Evolutionary conservation across 1,139 yeast species (phyloP).

Genomic region (Spencermartinsiella ligniputridi): DNA sequence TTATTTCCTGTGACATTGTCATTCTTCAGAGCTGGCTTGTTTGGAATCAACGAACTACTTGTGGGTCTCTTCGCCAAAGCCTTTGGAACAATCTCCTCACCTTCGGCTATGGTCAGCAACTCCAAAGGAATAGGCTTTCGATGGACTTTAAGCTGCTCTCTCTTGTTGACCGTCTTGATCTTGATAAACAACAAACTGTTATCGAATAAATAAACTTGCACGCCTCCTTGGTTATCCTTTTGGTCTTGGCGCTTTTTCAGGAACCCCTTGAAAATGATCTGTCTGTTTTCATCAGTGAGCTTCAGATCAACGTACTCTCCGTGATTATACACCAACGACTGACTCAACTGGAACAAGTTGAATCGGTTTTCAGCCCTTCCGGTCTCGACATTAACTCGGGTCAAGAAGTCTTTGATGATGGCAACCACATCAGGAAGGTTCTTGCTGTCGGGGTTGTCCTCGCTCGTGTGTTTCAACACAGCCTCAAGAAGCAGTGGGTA

Average conservation of each 20-base stretch:
- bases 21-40: slow-evolving; percentile 4
- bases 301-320: slow-evolving; percentile 90
- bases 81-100: slow-evolving; percentile 70
- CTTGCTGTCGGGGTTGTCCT: slow-evolving; percentile 69
- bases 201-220: slow-evolving; percentile 78
- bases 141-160: slow-evolving; percentile 87
- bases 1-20: slow-evolving; percentile 21
- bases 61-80: slow-evolving; percentile 41
- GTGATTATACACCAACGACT: slow-evolving; percentile 62
- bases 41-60: slow-evolving; percentile 34
- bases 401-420: slow-evolving; percentile 69
- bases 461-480: slow-evolving; percentile 74
- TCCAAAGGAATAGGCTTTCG: slow-evolving; percentile 93
- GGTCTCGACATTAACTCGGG: slow-evolving; percentile 79
- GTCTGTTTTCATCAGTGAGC: slow-evolving; percentile 74
- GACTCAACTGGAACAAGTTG: slow-evolving; percentile 80
- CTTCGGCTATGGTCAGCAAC: slow-evolving; percentile 66
- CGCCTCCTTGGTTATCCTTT: slow-evolving; percentile 67
- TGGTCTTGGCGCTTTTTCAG: slow-evolving; percentile 74
- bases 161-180: slow-evolving; percentile 79
- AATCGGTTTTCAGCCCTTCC: slow-evolving; percentile 95
- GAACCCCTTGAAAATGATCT: slow-evolving; percentile 72
- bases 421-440: slow-evolving; percentile 70
- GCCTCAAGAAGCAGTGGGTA: slow-evolving; percentile 83
- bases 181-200: slow-evolving; percentile 83